Base-by-base conservation (phyloP, 2,329 filamentous ascomycete genomes). In the Plectosphaerella sp. region DNA sequence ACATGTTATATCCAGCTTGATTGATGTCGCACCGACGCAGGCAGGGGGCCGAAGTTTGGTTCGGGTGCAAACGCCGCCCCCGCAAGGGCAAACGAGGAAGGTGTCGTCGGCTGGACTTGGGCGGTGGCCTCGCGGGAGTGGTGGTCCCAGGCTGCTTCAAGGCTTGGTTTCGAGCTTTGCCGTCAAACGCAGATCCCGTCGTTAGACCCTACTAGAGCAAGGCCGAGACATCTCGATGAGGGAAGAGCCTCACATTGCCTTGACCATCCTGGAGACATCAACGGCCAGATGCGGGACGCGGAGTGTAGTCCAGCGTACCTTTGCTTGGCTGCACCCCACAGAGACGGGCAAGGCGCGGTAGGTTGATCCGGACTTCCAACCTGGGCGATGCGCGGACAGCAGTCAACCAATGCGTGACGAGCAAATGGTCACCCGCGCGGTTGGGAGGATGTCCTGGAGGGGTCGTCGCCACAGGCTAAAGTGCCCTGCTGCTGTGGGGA, bases 321-420 rank as follows among this genome's bases (percentile, higher is more conserved):
- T 18, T 43, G n/a, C 41, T 43, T 48, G 36, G 47, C 36, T 20
- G 36, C 47, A 48, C 47, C 47, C 47, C 47, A 48, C 47, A 48
- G 28, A 33, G 14, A 14, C 11, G 14, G 35, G 18, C 16, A 39
- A 41, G 10, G 28, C 28, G 20, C 47, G 47, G 47, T 22, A 20
- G 20, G 35, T 41, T 20, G 47, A 48, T 41, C 47, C 47, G 47
- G 47, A 39, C 36, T 48, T 48, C 47, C 47, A 48, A 39, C n/a
- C 33, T 20, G 47, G 47, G 33, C 16, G 10, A 24, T 41, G 33
- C 14, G 35, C 14, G 37, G 36, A 24, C 15, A 22, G 18, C 8
- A 14, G 36, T 16, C 16, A 14, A 20, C 47, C 47, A 48, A 48
- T 48, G 47, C 12, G 18, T n/a, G 12, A 16, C 20, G 18, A 15